These are phyloP conservation scores for Chlorella sorokiniana DNA, from an alignment of 139 green algal species.

Conservation along the genomic window DNA sequence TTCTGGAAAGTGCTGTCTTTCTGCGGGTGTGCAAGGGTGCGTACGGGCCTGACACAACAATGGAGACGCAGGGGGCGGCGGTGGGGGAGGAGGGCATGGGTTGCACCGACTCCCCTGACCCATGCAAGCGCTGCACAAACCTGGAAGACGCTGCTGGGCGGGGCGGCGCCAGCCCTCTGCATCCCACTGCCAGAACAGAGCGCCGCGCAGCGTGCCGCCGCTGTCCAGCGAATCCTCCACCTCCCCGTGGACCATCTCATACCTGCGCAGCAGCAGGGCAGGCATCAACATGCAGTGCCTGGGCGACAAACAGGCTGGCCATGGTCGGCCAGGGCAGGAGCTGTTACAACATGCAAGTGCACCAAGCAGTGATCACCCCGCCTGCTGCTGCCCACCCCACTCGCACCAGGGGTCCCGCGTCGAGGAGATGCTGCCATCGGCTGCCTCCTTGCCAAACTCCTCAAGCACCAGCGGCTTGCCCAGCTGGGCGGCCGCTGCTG, in stretches of 20 bases:
- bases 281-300: neutral
- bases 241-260: conserved; percentile 1
- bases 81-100: too few relatives aligned
- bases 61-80: neutral
- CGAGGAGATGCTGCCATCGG: neutral
- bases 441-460: conserved; percentile 24
- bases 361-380: neutral
- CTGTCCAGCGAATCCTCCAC: neutral
- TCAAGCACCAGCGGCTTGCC: conserved; percentile 8
- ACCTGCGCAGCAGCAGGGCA: neutral
- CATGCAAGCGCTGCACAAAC: too few relatives aligned
- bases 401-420: conserved; percentile 31
- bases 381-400: too few relatives aligned
- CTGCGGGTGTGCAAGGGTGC: neutral
- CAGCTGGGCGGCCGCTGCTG: neutral
- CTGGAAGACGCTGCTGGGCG: neutral
- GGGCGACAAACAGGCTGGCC: too few relatives aligned
- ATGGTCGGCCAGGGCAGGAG: too few relatives aligned
- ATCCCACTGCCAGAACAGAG: conserved; percentile 28
- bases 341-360: neutral
- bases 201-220: neutral
- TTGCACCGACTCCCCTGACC: too few relatives aligned
- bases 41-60: neutral
- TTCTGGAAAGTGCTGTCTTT: neutral
- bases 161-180: neutral